Conservation (phyloP, 306 rosid species). For the Astragalus membranaceus region DNA sequence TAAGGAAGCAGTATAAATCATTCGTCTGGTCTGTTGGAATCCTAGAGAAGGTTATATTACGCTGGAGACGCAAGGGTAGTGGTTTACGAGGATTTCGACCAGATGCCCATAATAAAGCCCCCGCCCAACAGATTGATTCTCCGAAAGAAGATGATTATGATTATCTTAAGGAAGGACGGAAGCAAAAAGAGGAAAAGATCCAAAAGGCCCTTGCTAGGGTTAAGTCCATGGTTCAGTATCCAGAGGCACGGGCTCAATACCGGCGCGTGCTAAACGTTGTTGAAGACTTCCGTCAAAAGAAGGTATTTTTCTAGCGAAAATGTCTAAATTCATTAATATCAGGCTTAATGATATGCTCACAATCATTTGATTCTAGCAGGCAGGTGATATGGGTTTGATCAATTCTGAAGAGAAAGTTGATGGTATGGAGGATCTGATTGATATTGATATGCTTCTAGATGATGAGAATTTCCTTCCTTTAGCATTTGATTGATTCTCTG, state of each 20-base stretch:
- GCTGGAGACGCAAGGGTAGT: constrained; percentile 92
- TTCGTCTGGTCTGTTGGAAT: constrained; percentile 85
- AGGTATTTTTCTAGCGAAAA: constrained; percentile 32
- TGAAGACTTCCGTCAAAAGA: constrained; percentile 65
- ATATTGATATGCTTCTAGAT: constrained; percentile 61
- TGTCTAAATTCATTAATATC: not conserved
- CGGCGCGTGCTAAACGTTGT: constrained; percentile 80
- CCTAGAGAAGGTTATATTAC: constrained; percentile 75
- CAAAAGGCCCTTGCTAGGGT: constrained; percentile 87
- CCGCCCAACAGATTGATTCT: constrained; percentile 22
- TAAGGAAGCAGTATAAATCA: constrained; percentile 69
- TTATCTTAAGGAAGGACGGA: constrained; percentile 79
- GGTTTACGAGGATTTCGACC: constrained; percentile 81
- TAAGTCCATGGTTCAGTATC: constrained; percentile 92
- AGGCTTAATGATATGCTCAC: constrained; percentile 15
- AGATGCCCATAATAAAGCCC: constrained; percentile 43
- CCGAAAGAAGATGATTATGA: constrained; percentile 68
- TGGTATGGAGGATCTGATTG: constrained; percentile 62
- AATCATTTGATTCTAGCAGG: constrained; percentile 32
- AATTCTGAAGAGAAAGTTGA: constrained; percentile 50
- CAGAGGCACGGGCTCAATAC: constrained; percentile 88
- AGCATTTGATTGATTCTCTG: constrained; percentile 54
- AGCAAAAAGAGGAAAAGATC: constrained; percentile 78
- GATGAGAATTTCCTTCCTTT: constrained; percentile 69
- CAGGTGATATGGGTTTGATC: constrained; percentile 24